Evolutionary conservation across 805 yeast species (phyloP).

Genomic region (Cyberlindnera mycetangii): DNA sequence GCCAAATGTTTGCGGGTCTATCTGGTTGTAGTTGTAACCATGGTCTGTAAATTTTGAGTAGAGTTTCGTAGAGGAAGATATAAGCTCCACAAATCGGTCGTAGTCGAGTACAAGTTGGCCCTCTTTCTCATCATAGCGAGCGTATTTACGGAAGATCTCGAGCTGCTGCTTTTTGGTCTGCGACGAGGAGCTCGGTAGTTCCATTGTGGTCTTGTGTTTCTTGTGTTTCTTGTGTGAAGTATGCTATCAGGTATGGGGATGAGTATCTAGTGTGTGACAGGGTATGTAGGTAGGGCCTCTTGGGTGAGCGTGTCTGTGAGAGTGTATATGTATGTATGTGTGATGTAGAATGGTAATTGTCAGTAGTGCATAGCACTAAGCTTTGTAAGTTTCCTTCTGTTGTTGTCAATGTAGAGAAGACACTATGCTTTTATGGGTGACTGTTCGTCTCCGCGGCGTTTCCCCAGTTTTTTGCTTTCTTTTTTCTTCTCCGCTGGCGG

Average conservation of each 20-base stretch:
- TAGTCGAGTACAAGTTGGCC: conserved; percentile 34
- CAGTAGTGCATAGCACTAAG: background rate
- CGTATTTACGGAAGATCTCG: conserved; percentile 42
- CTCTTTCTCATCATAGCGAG: conserved; percentile 33
- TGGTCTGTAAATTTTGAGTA: conserved; percentile 21
- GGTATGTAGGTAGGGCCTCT: no score
- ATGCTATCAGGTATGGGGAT: background rate
- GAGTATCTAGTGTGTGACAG: no score
- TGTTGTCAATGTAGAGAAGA: no score
- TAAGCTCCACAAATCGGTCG: conserved; percentile 34
- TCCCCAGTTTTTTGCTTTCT: conserved; percentile 4
- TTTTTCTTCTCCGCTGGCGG: background rate
- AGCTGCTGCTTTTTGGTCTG: conserved; percentile 37
- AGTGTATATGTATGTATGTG: no score
- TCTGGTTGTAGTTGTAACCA: conserved; percentile 44
- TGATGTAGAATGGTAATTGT: background rate
- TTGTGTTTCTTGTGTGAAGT: background rate
- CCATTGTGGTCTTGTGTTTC: conserved; percentile 29
- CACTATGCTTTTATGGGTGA: background rate
- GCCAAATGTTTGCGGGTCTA: conserved; percentile 59
- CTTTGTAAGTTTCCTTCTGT: background rate
- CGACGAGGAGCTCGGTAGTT: conserved; percentile 34
- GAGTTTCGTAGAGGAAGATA: conserved; percentile 28
- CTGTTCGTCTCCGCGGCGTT: conserved; percentile 5
- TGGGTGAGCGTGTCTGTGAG: background rate